A percentile compares a stretch with the other conserved stretches of the same genome.
Conservation (phyloP, 805 yeast species). For the Wickerhamiella galacta region DNA sequence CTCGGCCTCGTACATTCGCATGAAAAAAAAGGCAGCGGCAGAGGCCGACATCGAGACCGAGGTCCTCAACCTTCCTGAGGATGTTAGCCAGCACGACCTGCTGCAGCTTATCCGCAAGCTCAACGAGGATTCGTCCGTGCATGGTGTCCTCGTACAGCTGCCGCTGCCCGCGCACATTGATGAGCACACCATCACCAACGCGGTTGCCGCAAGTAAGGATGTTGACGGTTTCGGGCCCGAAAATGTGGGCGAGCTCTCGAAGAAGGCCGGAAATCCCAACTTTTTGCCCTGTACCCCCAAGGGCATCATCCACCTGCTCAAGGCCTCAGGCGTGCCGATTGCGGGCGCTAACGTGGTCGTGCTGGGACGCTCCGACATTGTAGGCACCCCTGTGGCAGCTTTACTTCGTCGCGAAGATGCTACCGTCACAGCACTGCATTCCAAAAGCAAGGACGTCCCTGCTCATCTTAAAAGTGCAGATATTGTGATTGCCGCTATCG, state of each 20-base stretch:
- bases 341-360: conserved; percentile 82
- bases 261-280: conserved; percentile 65
- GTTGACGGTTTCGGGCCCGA: conserved; percentile 88
- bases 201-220: conserved; percentile 71
- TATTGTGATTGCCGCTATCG: conserved; percentile 82
- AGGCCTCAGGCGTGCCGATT: conserved; percentile 47
- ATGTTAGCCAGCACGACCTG: conserved; percentile 38
- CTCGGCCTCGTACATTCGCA: conserved; percentile 76
- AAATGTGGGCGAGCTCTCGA: conserved; percentile 81
- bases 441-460: conserved; percentile 48
- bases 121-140: conserved; percentile 59
- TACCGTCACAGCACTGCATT: conserved; percentile 79
- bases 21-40: conserved; percentile 79
- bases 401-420: conserved; percentile 59
- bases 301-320: conserved; percentile 71
- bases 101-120: conserved; percentile 42
- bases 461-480: conserved; percentile 53
- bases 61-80: conserved; percentile 46
- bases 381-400: conserved; percentile 84
- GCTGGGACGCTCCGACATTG: conserved; percentile 88
- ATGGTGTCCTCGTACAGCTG: conserved; percentile 79
- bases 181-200: conserved; percentile 63
- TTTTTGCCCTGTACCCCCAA: conserved; percentile 92
- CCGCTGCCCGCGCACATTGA: conserved; percentile 72
- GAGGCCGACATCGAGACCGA: conserved; percentile 64